Percentiles rank a stretch among this genome's conserved stretches.
Evolutionary conservation across 805 yeast species (phyloP).

Genomic region (Brettanomyces custersianus): DNA sequence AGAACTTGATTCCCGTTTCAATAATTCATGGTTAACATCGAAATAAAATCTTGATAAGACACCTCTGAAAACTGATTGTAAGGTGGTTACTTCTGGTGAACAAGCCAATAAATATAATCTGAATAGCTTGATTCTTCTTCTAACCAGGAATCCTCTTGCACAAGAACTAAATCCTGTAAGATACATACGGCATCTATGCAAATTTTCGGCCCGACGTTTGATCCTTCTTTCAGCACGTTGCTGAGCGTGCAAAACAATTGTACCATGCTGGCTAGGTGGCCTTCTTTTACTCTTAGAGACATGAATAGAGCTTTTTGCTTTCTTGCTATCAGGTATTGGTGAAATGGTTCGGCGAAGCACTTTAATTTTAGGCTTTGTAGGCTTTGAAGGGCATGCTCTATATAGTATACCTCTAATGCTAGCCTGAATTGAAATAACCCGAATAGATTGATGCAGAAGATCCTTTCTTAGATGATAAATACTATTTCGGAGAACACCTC

Average conservation of each 20-base stretch:
- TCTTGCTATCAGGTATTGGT: no score
- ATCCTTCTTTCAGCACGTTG: background rate
- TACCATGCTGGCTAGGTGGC: background rate
- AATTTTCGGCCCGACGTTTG: no score
- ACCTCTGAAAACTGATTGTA: conserved; percentile 61
- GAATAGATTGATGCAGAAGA: conserved; percentile 14
- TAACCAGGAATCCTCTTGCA: conserved; percentile 33
- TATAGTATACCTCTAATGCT: conserved; percentile 30
- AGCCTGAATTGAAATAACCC: conserved; percentile 31
- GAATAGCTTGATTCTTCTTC: conserved; percentile 20
- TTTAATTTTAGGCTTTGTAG: no score
- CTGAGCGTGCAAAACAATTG: background rate
- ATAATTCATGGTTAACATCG: conserved; percentile 46
- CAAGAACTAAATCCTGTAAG: conserved; percentile 33
- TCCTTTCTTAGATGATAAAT: conserved; percentile 11
- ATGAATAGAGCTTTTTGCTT: no score
- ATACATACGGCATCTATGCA: conserved; percentile 24
- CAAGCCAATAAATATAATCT: conserved; percentile 12
- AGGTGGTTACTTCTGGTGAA: conserved; percentile 24
- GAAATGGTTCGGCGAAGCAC: no score
- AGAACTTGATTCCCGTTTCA: conserved; percentile 33
- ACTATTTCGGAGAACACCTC: conserved; percentile 15
- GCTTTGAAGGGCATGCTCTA: no score
- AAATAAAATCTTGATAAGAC: conserved; percentile 46
- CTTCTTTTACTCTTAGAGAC: background rate